Evolutionary conservation across 2,329 filamentous ascomycete genomes (phyloP), one percentile per base, ranked within the genome.

Genomic region (Botrytis aclada): DNA sequence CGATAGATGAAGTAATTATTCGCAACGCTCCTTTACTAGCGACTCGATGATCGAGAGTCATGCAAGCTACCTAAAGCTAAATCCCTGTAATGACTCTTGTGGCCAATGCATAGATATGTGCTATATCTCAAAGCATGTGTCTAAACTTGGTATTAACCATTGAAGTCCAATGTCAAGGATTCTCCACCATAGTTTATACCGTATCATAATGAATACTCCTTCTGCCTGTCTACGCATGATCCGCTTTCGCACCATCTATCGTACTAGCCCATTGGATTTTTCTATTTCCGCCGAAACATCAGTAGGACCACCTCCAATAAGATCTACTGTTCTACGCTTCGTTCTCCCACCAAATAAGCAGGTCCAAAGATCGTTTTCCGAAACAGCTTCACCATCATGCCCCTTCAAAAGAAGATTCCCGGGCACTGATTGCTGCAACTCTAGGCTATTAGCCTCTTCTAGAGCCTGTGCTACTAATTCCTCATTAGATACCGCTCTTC

Each of bases 361-460:
- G 75, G 89, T 88, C 95, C 95, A 98, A 61, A 98, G 80, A 81
- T 98, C 95, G 20, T 89, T 87, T 75, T 92, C 88, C 62, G 89
- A 86, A 4, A 98, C 93, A 72, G 93, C 84, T 82, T 98, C 96
- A 0, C 95, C 95, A 0, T 91, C 91, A 2, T 88, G 88, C 39
- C 90, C 88, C 76, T 90, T 91, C 56, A 87, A 88, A 83, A 98
- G 88, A 72, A 98, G 82, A 76, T 88, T 90, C 0, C 88, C 87
- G 51, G 97, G 82, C 1, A 89, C 86, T 10, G 91, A 92, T 74
- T 92, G 87, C 82, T 97, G 89, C 77, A 98, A 82, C 82, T 98
- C 94, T 63, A 93, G 83, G 5, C 93, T 93, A 80, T 98, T 97
- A 2, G 95, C 95, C 22, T 88, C 90, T 75, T 98, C 95, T 22